Base-by-base conservation (phyloP, 2,329 filamentous ascomycete genomes). In the Pseudopithomyces maydicus region DNA sequence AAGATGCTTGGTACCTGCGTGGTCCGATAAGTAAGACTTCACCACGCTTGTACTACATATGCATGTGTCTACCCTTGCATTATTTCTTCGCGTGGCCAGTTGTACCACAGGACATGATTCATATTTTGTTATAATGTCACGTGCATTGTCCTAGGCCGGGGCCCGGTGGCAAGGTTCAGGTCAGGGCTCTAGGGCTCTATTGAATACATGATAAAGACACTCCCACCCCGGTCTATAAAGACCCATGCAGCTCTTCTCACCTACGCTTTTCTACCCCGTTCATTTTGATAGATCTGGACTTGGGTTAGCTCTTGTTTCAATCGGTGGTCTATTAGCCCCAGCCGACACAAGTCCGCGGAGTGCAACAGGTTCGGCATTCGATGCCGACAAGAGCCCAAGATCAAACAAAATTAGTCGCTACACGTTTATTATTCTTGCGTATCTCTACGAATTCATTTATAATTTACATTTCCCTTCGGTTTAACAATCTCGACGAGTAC, bases 121-220 rank as follows among this genome's bases (percentile, higher is more conserved):
- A 23, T 4, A 38, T 15, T 20, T 51, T 38, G 45, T 22, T 6
- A 46, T 51, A 44, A 49, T 41, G 52, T 54, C 52, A 55, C 39
- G 44, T 38, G 36, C 10, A 15, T 14, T 2, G 29, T 29, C 42
- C 8, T 7, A 4, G 1, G 20, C 41, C 15, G 12, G 12, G 23
- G 19, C 19, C 22, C 17, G 5, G n/a, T n/a, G n/a, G n/a, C n/a
- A n/a, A n/a, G 20, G 20, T 22, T 6, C 19, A 2, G 17, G 22
- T 15, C 41, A 43, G 20, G 7, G 26, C 26, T 29, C 26, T 8
- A 29, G 26, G 8, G 5, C 26, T 29, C 26, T 29, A 29, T 29
- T 29, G 41, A 17, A 23, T 43, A 4, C 10, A 23, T 22, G 23
- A 41, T 19, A 7, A 17, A 17, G 38, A 10, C 38, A 41, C 11